phyloP scores from a whole-genome alignment of 441 rosid species.

The Erysimum cheiri region DNA sequence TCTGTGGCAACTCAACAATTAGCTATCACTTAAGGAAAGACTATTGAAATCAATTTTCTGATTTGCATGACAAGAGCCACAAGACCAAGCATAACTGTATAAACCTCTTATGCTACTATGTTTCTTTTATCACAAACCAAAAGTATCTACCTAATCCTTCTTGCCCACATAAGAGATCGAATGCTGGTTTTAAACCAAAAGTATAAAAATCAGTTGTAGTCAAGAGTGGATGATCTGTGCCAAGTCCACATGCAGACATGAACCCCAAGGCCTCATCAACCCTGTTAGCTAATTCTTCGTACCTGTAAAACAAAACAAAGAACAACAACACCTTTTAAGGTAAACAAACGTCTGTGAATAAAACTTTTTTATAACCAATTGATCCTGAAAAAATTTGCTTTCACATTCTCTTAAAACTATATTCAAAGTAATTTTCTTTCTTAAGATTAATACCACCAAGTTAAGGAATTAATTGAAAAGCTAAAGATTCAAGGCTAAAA shows the following conservation, averaged over 20 bases:
- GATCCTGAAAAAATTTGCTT: background rate
- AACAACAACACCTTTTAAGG: conserved; percentile 14
- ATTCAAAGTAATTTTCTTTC: background rate
- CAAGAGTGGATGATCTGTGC: conserved; percentile 81
- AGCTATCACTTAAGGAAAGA: background rate
- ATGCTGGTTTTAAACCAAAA: conserved; percentile 38
- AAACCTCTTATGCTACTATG: conserved; percentile 4
- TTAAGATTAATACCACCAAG: background rate
- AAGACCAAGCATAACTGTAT: background rate
- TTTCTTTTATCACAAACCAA: conserved; percentile 1
- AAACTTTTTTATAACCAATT: background rate
- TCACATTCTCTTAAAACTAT: background rate
- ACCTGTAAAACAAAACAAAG: conserved; percentile 48
- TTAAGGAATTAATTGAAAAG: background rate
- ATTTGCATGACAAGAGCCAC: background rate
- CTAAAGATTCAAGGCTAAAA: background rate
- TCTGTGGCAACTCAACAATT: background rate
- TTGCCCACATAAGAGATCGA: background rate
- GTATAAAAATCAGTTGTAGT: conserved; percentile 90
- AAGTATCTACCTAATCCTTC: conserved; percentile 10
- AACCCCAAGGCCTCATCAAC: conserved; percentile 91
- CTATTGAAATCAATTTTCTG: background rate
- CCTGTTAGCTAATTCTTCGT: conserved; percentile 70
- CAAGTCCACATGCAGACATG: no score
- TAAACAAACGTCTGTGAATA: no score